phyloP scores from a whole-genome alignment of 768 basidiomycete genomes.

The Coprinopsis cinerea region DNA sequence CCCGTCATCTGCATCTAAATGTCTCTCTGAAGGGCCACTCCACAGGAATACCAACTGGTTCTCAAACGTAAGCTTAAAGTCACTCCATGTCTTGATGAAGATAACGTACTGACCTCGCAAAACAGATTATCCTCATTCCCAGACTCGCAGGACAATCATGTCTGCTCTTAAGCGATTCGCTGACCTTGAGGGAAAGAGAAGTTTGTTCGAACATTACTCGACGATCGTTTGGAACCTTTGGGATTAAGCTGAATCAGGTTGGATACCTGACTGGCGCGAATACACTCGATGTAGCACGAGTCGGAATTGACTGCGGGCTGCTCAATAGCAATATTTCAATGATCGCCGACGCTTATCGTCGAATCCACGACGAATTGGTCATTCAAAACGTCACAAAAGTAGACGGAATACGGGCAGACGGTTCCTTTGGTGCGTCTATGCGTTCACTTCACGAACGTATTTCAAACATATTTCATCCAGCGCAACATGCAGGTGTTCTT shows the following conservation, averaged over 20 bases:
- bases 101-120: neutral
- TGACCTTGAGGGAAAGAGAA: conserved; percentile 33
- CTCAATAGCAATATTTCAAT: conserved; percentile 37
- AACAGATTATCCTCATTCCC: conserved; percentile 56
- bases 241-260: conserved; percentile 34
- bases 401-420: conserved; percentile 58
- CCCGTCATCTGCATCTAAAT: neutral
- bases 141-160: conserved; percentile 51
- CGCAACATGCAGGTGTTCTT: conserved; percentile 57
- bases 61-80: conserved; percentile 37
- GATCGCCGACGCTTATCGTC: conserved; percentile 42
- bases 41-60: conserved; percentile 65
- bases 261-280: conserved; percentile 60
- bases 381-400: conserved; percentile 40
- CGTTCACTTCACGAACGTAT: neutral
- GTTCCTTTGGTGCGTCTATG: conserved; percentile 35
- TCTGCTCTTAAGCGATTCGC: conserved; percentile 43
- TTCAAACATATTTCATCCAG: conserved; percentile 16
- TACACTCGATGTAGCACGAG: conserved; percentile 56
- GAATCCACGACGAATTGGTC: conserved; percentile 47
- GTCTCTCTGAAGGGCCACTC: conserved; percentile 5
- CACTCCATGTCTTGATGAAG: neutral
- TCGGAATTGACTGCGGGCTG: conserved; percentile 48
- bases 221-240: conserved; percentile 46
- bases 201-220: conserved; percentile 46